Base-by-base conservation (phyloP, 1,284 basidiomycete genomes). In the Xerocomus cyaneibrunnescens region DNA sequence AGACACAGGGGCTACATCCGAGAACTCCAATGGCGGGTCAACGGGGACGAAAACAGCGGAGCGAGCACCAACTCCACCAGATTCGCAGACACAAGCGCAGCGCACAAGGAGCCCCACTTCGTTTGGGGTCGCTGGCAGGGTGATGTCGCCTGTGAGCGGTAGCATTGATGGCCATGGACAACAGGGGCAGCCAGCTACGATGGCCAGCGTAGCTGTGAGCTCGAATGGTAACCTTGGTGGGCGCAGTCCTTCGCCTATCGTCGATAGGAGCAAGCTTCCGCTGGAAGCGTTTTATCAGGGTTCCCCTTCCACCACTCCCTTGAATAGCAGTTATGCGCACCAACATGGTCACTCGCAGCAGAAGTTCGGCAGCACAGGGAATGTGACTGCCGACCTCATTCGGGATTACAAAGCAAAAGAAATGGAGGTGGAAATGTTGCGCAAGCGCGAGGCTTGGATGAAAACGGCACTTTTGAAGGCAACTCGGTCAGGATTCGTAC, bases 391-490 rank as follows among this genome's bases (percentile, higher is more conserved):
- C 7, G 91, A 94, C 65, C 70, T 92, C 52, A 72, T 91, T 44
- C 78, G 83, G 32, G 90, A 93, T 60, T 72, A 93, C 52, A 92
- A 89, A 70, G 77, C 79, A 23, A 92, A 87, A 64, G 92, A 94
- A 59, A 75, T 78, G 27, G 94, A 96, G 65, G 67, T 94, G 30
- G 93, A 95, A 57, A 75, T 76, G 31, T 70, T 89, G 61, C 86
- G 82, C 76, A 87, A 85, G 64, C 83, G 91, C 57, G 87, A 94
- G 72, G 76, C 77, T 23, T 97, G 95, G 85, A 87, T 98, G 83
- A 87, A 85, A 67, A 85, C 89, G 36, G 87, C 91, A 6, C 74
- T 98, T 42, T 73, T 77, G 8, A 85, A 88, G 62, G 94, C 95
- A 0, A 78, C 83, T 28, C 83, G 86, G 51, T 79, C 89, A 52